Percentiles rank a stretch among this genome's conserved stretches.
Conservation (phyloP, 169 alveolate genomes). For the Plasmodium sp. region DNA sequence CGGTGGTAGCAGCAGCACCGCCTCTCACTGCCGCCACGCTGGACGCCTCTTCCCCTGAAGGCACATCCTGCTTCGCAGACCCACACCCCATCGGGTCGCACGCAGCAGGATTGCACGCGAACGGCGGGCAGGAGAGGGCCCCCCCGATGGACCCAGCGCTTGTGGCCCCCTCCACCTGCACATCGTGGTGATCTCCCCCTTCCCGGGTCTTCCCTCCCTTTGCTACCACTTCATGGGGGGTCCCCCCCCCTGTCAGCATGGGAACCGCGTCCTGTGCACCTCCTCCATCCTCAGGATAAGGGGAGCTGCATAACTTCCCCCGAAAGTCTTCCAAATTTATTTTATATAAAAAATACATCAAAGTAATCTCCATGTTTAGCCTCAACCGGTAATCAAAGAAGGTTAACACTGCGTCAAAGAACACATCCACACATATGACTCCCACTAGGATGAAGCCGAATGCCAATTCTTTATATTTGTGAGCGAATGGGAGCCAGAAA, state of each 20-base stretch:
- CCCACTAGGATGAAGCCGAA: background rate
- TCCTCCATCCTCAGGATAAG: background rate
- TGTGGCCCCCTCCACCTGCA: background rate
- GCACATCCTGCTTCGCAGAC: background rate
- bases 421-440: background rate
- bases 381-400: background rate
- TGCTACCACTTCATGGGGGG: background rate
- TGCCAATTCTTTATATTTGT: background rate
- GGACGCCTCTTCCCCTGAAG: background rate
- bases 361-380: constrained; percentile 17
- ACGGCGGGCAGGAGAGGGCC: background rate
- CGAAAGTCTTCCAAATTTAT: background rate
- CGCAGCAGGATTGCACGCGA: background rate
- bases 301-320: too few species aligned
- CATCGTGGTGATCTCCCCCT: background rate
- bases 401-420: constrained; percentile 13
- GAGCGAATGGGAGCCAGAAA: background rate
- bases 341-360: constrained; percentile 43
- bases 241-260: background rate
- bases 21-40: too few species aligned
- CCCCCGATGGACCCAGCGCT: background rate
- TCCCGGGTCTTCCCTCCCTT: background rate
- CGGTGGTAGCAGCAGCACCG: too few species aligned
- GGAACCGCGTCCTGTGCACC: background rate
- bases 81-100: background rate